Evolutionary conservation across 176 grass and related monocot genomes (phyloP).

Genomic region (Triticum timopheevii): DNA sequence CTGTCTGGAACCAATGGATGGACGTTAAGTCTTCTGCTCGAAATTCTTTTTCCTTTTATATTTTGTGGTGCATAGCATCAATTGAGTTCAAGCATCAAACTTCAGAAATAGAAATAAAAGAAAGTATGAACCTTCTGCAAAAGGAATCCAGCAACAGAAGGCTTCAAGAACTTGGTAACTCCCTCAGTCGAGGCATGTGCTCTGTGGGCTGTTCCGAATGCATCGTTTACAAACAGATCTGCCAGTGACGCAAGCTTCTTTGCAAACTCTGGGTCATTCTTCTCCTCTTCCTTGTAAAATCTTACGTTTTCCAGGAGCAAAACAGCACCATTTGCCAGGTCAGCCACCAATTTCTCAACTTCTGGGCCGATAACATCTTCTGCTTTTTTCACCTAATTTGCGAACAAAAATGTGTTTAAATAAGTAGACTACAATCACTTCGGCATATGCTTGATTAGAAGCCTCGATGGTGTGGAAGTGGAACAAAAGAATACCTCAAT

Average conservation of each 20-base stretch:
- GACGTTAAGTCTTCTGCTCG: background rate
- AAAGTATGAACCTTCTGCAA: conserved; percentile 58
- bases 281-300: conserved; percentile 83
- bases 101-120: background rate
- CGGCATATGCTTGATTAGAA: background rate
- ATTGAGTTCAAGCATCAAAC: conserved; percentile 4
- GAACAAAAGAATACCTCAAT: conserved; percentile 41
- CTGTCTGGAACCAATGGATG: background rate
- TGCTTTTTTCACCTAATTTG: conserved; percentile 57
- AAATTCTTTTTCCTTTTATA: background rate
- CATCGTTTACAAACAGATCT: conserved; percentile 71
- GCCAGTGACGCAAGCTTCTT: conserved; percentile 65
- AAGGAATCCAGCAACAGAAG: conserved; percentile 73
- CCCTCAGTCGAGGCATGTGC: conserved; percentile 80
- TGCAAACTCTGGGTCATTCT: conserved; percentile 75
- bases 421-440: background rate
- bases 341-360: conserved; percentile 55
- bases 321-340: conserved; percentile 49
- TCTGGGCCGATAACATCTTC: conserved; percentile 69
- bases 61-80: background rate
- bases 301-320: conserved; percentile 80
- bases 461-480: background rate
- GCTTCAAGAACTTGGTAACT: conserved; percentile 71
- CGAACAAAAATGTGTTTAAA: background rate
- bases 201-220: conserved; percentile 75